phyloP scores from a whole-genome alignment of 2,329 filamentous ascomycete species.

The Alternaria tenuissima region DNA sequence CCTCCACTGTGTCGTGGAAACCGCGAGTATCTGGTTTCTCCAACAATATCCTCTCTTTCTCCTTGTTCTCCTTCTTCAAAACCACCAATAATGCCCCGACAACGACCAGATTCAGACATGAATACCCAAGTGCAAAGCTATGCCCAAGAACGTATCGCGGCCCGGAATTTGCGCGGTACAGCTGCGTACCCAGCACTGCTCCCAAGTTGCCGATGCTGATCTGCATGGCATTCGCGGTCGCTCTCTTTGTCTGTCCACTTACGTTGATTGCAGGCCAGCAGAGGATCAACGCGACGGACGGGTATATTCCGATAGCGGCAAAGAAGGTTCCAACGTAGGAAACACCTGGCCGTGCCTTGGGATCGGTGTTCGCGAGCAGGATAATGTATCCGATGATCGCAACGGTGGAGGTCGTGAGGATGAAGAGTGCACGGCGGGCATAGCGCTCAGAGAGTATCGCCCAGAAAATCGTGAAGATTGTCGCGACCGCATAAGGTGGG shows the following conservation, averaged over 20 bases:
- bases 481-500: constrained; percentile 53
- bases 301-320: constrained; percentile 52
- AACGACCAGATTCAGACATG: constrained; percentile 44
- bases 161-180: constrained; percentile 46
- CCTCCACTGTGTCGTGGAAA: constrained; percentile 44
- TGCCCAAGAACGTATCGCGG: constrained; percentile 50
- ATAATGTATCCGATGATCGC: constrained; percentile 52
- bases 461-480: constrained; percentile 47
- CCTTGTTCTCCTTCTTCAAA: constrained; percentile 43
- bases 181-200: constrained; percentile 50
- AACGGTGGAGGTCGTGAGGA: constrained; percentile 41
- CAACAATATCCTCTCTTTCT: constrained; percentile 36
- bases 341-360: constrained; percentile 44
- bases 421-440: constrained; percentile 46
- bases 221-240: constrained; percentile 60
- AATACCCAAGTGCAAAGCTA: constrained; percentile 47
- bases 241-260: constrained; percentile 62
- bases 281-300: constrained; percentile 51
- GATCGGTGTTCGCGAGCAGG: constrained; percentile 45
- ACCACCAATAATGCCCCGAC: constrained; percentile 41
- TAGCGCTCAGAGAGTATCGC: constrained; percentile 46
- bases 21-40: constrained; percentile 37
- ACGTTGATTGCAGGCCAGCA: constrained; percentile 64
- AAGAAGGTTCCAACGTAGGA: constrained; percentile 51
- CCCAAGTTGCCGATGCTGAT: constrained; percentile 60